Evolutionary conservation across 495 filamentous ascomycete genomes (phyloP), one percentile per base, ranked within the genome.

Genomic region (Physcia stellaris): DNA sequence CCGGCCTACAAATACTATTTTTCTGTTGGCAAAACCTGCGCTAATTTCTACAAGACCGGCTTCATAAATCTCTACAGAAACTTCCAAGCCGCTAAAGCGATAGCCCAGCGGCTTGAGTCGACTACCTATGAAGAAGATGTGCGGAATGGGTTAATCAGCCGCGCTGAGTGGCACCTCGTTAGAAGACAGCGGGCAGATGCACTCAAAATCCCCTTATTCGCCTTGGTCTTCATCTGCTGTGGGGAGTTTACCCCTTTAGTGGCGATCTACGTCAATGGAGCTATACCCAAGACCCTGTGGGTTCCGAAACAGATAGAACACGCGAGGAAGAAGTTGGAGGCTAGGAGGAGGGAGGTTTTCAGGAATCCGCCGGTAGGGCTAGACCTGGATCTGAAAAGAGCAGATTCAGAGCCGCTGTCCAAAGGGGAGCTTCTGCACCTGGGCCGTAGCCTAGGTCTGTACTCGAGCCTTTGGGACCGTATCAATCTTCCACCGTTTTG

Each of bases 41-140:
- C 75, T 4, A 57, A 59, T 22, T 96, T 96, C 70, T 96, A 94
- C 73, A 93, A 92, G 55, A 70, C 73, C 18, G 88, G 88, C 11
- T 55, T 94, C 19, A 70, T 68, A 46, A 72, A 77, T 38, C 74
- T 94, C 39, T 64, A 60, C 41, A 50, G 47, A 20, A 86, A 84
- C 59, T 61, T 57, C 47, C 52, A 59, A 30, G 40, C 53, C 19
- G 64, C 70, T 13, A 59, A 61, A n/a, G 70, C 75, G 32, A 60
- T 79, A 43, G 58, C 50, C 32, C 50, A 50, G 24, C 56, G 55
- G n/a, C 9, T 55, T 11, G 54, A 64, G 15, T 49, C 48, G 9
- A 63, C 50, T 34, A 42, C 33, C 18, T 28, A 53, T 46, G 31
- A 46, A n/a, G 29, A 47, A 5, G 46, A 59, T 6, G 50, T 66